These are phyloP conservation scores for Gossypium schwendimanii DNA, from an alignment of 441 rosid genomes.

Conservation along the genomic window DNA sequence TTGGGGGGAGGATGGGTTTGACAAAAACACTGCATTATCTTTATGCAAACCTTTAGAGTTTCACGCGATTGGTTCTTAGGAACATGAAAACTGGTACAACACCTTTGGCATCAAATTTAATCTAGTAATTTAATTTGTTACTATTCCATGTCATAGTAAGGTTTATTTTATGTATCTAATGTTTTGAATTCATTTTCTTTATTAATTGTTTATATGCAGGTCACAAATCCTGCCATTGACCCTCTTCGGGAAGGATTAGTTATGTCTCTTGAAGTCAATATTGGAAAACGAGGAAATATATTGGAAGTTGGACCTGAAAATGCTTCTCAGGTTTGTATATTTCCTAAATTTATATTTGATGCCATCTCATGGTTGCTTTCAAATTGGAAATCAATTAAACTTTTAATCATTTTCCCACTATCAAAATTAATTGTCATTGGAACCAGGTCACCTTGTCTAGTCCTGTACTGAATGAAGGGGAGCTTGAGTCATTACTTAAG, in stretches of 20 bases:
- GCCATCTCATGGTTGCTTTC: neutral
- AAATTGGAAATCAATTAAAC: conserved; percentile 8
- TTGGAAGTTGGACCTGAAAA: conserved; percentile 94
- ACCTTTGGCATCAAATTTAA: neutral
- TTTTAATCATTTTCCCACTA: conserved; percentile 8
- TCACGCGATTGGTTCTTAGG: neutral
- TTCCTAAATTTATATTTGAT: conserved; percentile 4
- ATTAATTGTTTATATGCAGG: conserved; percentile 37
- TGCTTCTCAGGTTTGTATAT: conserved; percentile 70
- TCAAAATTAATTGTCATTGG: conserved; percentile 8
- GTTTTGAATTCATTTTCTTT: neutral
- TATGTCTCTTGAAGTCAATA: conserved; percentile 94
- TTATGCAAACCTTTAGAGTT: neutral
- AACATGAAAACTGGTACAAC: neutral
- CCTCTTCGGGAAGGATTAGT: conserved; percentile 97
- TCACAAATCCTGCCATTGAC: conserved; percentile 97
- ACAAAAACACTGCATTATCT: neutral
- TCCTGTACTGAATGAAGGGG: conserved; percentile 92
- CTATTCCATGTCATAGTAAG: neutral
- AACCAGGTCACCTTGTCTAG: conserved; percentile 70
- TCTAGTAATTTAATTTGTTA: neutral
- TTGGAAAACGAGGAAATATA: conserved; percentile 92
- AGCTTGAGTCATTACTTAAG: conserved; percentile 70
- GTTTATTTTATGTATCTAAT: neutral
- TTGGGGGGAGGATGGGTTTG: neutral